Base-by-base conservation (phyloP, 345 rosid species). In the Triadica sebifera region DNA sequence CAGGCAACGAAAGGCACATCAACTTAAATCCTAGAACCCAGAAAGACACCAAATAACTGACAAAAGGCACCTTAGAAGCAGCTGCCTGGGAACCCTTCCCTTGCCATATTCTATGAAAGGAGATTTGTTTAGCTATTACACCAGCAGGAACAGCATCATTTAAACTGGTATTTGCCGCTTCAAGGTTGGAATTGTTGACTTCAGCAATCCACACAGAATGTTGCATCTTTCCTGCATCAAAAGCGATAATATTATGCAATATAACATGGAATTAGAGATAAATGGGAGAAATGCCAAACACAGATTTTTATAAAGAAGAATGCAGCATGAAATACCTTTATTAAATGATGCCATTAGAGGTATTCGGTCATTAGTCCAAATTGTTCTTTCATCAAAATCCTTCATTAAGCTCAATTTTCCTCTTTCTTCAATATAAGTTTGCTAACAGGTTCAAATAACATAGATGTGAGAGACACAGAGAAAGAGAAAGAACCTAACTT, bases 171-270 rank as follows among this genome's bases (percentile, higher is more conserved):
- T 78, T 74, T 75, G 72, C 84, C 74, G 78, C 88, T 81, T 88
- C 94, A 67, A 70, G 79, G 75, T 77, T 87, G 34, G 91, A 85
- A 80, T 86, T 86, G 78, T 79, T 79, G 56, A 82, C 75, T 88
- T 95, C 95, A 74, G 83, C 90, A 70, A 85, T 90, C 98, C 98
- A 95, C 76, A 95, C 82, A 25, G 99, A 91, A 78, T 95, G 99
- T 69, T 95, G 98, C 93, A 89, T 84, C 88, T 91, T 90, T 77
- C 92, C 99, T 95, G 89, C 77, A 82, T 49, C 20, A 64, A 19
- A 70, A 61, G 52, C 38, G 57, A 64, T 50, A 56, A 49, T 55
- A 43, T 77, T 74, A 69, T 75, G 77, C 73, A 53, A 41, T 67
- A 64, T 38, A 72, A 72, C 61, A 52, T 13, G 51, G 73, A 16